Base-by-base conservation (phyloP, 2,329 filamentous ascomycete genomes). In the Monosporascus sp. region DNA sequence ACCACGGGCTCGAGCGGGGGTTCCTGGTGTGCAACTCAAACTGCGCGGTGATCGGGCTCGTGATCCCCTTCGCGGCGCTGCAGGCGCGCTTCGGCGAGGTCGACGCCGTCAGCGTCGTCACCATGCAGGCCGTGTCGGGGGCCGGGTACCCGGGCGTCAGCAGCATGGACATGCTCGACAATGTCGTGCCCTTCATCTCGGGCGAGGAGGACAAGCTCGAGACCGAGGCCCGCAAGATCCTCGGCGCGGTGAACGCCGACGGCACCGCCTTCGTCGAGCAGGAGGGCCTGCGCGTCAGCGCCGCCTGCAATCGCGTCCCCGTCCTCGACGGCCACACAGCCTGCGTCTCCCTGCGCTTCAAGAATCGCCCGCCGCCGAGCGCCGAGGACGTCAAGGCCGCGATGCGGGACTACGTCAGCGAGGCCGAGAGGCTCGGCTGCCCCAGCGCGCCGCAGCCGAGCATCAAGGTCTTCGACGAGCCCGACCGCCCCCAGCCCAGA, bases 1-100 rank as follows among this genome's bases (percentile, higher is more conserved):
- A 88, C 44, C 83, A 88, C 70, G 76, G 77, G 28, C 78, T 96
- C 45, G 77, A 87, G 58, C 91, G 89, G 73, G 94, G 94, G 24
- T 96, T 97, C 76, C 76, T 97, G 38, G 91, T 97, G 56, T 97
- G 93, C 81, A 97, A 97, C 78, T 96, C 91, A 60, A 97, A 97
- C 77, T 99, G 94, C 75, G 93, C 93, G 53, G 93, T 97, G 66
- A 96, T 97, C 65, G 93, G 93, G 48, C 84, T 97, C 54, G 93
- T 97, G 56, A 95, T 96, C 58, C 94, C 94, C 24, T 93, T 97
- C 67, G 91, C 91, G 11, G 93, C 93, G 17, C 83, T 97, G 37
- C 89, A 96, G 71, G 83, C 86, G 50, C 85, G 83, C 63, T 96
- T 97, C 65, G 94, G 93, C 45, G 85, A 87, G 64, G 88, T 96